Evolutionary conservation across 2,329 filamentous ascomycete species (phyloP), one percentile per base, ranked within the genome.

Genomic region (Penicillium janthinellum): DNA sequence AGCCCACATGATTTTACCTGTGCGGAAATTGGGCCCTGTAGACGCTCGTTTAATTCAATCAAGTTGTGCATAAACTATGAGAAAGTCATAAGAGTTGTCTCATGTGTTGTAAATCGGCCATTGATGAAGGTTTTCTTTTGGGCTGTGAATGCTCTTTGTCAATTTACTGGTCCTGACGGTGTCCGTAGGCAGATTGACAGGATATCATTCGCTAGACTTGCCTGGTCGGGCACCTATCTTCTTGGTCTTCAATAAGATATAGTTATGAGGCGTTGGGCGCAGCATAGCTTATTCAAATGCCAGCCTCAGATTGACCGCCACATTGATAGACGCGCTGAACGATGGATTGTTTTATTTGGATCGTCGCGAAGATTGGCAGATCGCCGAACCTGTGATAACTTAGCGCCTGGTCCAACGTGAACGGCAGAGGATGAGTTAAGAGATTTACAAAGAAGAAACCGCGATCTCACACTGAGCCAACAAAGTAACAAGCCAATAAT

Each of bases 341-440:
- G 28, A 48, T 10, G 31, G 15, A 49, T 50, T 25, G 38, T 42
- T 39, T 57, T 55, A 62, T 63, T 64, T 59, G 41, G 62, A 64
- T 64, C 62, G 58, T 63, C 60, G 37, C 22, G 11, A 28, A 31
- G 38, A 42, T 54, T 58, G 39, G 60, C 38, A 60, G 60, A 58
- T 64, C 57, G 15, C 34, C 35, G 22, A 51, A 37, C 34, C 42
- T 53, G 47, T 12, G 10, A 15, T 17, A 47, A 47, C n/a, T 10
- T 31, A 31, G 53, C 45, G 14, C 28, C 28, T 31, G 25, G 5
- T 14, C 8, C 25, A 34, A 28, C 17, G 25, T 35, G 47, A 35
- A 37, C 48, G 17, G 20, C 35, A 25, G 31, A 50, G 11, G 6
- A 22, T 2, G 20, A 50, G 4, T 5, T 20, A 12, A 20, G 14